Evolutionary conservation across 805 yeast species (phyloP), one percentile per base, ranked within the genome.

Genomic region (Saturnispora sanitii): DNA sequence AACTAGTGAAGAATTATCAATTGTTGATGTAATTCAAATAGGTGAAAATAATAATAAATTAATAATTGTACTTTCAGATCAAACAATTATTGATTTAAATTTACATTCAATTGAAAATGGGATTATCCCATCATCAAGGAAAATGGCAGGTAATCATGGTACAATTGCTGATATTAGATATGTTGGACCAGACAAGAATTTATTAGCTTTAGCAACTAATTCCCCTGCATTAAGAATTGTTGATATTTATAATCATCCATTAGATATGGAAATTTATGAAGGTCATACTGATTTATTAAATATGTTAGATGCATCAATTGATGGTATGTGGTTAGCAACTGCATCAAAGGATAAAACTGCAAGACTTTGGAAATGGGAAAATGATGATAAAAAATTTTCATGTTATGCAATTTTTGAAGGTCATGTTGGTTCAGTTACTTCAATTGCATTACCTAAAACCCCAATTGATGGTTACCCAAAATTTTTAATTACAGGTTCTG

Each of bases 141-240:
- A 75, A 32, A 68, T 87, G 50, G 92, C 96, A 1, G 96, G 96
- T 50, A 87, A 87, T 59, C 95, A 90, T 61, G 97, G 96, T 43
- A 90, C 92, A 20, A 79, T 92, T 52, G 95, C 96, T 2, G 97
- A 90, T 56, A 71, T 87, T 65, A 74, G 77, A 49, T 81, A 77
- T 53, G 80, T 79, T 25, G 92, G 92, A 0, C 84, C 85, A 6
- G 55, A 66, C 19, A 56, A 65, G 23, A 57, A 68, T 35, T 62
- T 68, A 28, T 58, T 90, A 34, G 97, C 94, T 4, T 59, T 92
- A 48, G 96, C 97, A 2, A 90, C 97, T 3, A 92, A 92, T 60
- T 84, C 97, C 1, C 94, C 96, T 11, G 78, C 90, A 1, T 63
- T 92, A 42, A 68, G 97, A 56, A 61, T 92, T 12, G 71, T 88